phyloP scores from a whole-genome alignment of 768 basidiomycete genomes.

The Phanerodontia chrysosporium region DNA sequence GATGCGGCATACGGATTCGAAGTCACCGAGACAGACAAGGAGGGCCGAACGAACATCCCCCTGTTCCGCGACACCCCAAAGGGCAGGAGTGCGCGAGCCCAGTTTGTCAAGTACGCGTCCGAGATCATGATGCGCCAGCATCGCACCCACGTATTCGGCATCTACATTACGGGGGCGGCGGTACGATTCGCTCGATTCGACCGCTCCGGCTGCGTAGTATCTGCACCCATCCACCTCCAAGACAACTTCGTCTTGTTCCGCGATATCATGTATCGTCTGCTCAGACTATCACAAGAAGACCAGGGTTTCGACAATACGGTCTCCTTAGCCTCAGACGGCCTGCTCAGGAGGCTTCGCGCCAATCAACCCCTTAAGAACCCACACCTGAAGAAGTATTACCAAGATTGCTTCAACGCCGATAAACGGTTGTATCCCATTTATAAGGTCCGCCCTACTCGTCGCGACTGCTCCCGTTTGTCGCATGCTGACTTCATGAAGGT shows the following conservation, averaged over 20 bases:
- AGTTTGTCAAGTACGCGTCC: not conserved
- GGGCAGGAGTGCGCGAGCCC: not conserved
- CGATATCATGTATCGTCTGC: slow-evolving; percentile 1
- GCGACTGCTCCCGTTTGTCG: not conserved
- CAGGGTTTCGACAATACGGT: not conserved
- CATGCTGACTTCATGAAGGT: not conserved
- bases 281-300: too few relatives aligned
- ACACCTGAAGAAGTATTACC: not conserved
- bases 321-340: not conserved
- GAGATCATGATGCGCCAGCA: slow-evolving; percentile 8
- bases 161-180: not conserved
- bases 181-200: slow-evolving; percentile 3
- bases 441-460: not conserved
- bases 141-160: not conserved
- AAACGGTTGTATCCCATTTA: not conserved
- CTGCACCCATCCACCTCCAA: not conserved
- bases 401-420: not conserved
- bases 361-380: not conserved
- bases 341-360: not conserved
- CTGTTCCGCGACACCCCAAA: not conserved
- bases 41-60: not conserved
- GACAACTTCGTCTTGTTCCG: not conserved
- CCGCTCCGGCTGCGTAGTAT: not conserved
- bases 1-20: not conserved
- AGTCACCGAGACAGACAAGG: not conserved